A percentile compares a stretch with the other conserved stretches of the same genome.
Evolutionary conservation across 1,284 basidiomycete genomes (phyloP).

Genomic region (Puccinia brachypodii): DNA sequence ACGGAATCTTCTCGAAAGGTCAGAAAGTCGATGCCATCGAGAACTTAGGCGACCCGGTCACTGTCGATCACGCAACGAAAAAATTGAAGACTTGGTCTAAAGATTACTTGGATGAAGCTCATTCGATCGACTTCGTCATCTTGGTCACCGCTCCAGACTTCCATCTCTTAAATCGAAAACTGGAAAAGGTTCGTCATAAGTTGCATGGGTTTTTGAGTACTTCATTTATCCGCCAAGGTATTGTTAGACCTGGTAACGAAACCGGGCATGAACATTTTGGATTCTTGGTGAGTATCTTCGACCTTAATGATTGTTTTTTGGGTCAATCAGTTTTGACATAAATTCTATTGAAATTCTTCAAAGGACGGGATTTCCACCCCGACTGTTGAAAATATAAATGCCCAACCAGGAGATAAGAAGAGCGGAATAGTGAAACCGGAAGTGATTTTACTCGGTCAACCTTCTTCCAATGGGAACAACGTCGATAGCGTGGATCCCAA

Average conservation of each 20-base stretch:
- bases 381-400: constrained; percentile 17
- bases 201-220: neutral
- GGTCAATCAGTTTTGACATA: too few relatives aligned
- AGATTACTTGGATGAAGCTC: constrained; percentile 22
- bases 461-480: neutral
- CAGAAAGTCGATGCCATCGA: constrained; percentile 40
- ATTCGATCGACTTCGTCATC: constrained; percentile 35
- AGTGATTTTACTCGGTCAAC: constrained; percentile 43
- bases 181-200: neutral
- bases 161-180: neutral
- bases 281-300: constrained; percentile 18
- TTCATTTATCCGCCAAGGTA: constrained; percentile 16
- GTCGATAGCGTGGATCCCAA: constrained; percentile 1
- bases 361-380: constrained; percentile 45
- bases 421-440: constrained; percentile 41
- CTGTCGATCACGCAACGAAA: constrained; percentile 16
- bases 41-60: constrained; percentile 44
- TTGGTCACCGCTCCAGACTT: constrained; percentile 35
- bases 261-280: constrained; percentile 41
- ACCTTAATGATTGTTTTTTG: too few relatives aligned
- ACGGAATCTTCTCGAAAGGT: constrained; percentile 7
- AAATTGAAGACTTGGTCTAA: constrained; percentile 42
- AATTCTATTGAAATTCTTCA: too few relatives aligned
- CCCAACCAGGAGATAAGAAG: constrained; percentile 23
- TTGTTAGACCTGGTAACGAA: constrained; percentile 38